Evolutionary conservation across 2,329 filamentous ascomycete genomes (phyloP).

Genomic region (Trichophyton schoenleinii): DNA sequence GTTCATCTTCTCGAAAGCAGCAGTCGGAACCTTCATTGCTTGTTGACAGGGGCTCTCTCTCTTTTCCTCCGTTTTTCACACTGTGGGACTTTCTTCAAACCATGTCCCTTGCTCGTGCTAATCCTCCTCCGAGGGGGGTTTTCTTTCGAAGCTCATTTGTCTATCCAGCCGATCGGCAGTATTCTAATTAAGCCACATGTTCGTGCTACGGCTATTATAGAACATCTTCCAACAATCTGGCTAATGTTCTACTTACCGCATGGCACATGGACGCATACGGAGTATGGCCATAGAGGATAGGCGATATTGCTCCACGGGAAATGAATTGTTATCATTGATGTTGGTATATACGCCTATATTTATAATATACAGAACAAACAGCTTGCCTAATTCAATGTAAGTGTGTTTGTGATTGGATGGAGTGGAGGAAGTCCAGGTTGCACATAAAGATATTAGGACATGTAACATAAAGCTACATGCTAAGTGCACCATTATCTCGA

Average conservation of each 20-base stretch:
- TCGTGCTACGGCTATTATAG: too few relatives aligned
- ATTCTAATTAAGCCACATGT: background rate
- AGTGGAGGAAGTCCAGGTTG: background rate
- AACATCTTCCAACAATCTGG: too few relatives aligned
- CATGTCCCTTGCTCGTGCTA: background rate
- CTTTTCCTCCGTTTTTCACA: background rate
- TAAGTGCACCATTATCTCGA: background rate
- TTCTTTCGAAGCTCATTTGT: background rate
- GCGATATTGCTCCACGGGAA: too few relatives aligned
- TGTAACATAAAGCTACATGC: background rate
- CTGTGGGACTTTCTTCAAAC: background rate
- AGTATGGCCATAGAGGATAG: too few relatives aligned
- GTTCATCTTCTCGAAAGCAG: background rate
- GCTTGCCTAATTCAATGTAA: background rate
- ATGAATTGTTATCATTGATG: background rate
- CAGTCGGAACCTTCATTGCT: background rate
- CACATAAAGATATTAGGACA: background rate
- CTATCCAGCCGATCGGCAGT: background rate
- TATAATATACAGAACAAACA: background rate
- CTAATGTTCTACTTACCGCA: too few relatives aligned
- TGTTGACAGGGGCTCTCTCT: background rate
- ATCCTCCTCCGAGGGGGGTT: background rate
- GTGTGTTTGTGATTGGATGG: background rate
- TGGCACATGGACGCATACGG: too few relatives aligned
- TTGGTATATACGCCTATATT: background rate